Evolutionary conservation across 352 stramenopile species (phyloP), one percentile per base, ranked within the genome.

Genomic region (Pythium vanterpoolii): DNA sequence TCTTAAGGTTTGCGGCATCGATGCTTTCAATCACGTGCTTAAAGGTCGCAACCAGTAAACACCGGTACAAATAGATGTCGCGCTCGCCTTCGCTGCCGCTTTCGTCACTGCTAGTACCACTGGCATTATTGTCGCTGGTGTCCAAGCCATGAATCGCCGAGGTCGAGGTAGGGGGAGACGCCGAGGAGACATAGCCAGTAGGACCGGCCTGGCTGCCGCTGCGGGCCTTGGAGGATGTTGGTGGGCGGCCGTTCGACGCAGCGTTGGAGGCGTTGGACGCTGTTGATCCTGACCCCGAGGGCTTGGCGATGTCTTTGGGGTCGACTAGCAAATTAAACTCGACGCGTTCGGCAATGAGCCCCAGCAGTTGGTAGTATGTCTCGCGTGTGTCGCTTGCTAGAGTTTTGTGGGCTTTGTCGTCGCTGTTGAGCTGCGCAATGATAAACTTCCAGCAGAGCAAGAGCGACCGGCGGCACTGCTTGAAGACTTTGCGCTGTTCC

Each of bases 31-130:
- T 64, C 4, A 83, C 81, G 47, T 86, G 77, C 67, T 89, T 86
- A 64, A 87, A 90, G 1, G 78, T 90, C n/a, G 78, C 78, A n/a
- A 89, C 77, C 4, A 90, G 64, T 16, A 87, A 60, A 40, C 78
- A 89, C 2, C 81, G 66, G 50, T 90, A 89, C 36, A 86, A 45
- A 45, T 86, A 82, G 26, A 89, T 61, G 44, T 88, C 77, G 7
- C 71, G 68, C 48, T 83, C 74, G 5, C 69, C 71, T 24, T 88
- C 78, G 5, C 50, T 62, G n/a, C 60, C 62, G 18, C 76, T 71
- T 5, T 56, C 50, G n/a, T 62, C 56, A 6, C 31, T 19, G 24
- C n/a, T 38, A n/a, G 10, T 18, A 4, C 16, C 19, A 28, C 16
- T 57, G 49, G 2, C 40, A 27, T 43, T 61, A 26, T 54, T 59